Evolutionary conservation across 768 basidiomycete species (phyloP).

Genomic region (Termitomyces sp.): DNA sequence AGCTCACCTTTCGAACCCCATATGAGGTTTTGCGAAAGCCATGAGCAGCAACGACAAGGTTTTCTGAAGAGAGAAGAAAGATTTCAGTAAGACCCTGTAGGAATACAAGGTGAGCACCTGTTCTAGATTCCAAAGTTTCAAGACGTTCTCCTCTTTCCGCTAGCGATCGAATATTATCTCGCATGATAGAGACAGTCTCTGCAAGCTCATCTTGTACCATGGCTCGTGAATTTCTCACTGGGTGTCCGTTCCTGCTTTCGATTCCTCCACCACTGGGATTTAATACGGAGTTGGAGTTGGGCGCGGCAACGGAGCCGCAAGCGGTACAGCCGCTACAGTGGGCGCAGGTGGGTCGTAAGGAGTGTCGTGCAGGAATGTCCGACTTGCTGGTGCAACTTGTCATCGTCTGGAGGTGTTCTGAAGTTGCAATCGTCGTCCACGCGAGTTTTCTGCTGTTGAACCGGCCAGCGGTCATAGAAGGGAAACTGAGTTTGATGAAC

Average conservation of each 20-base stretch:
- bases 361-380: conserved; percentile 1
- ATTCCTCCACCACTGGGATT: neutral
- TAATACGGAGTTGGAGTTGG: neutral
- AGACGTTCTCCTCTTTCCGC: conserved; percentile 90
- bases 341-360: conserved; percentile 9
- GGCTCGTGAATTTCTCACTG: conserved; percentile 30
- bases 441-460: neutral
- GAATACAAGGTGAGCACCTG: conserved; percentile 58
- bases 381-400: neutral
- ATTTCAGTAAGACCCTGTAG: neutral
- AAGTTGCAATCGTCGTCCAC: neutral
- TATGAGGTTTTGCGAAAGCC: conserved; percentile 96
- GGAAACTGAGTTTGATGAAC: neutral
- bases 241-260: neutral
- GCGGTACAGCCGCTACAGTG: neutral
- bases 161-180: conserved; percentile 91
- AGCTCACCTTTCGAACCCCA: conserved; percentile 87
- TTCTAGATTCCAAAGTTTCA: conserved; percentile 93
- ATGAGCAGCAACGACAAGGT: conserved; percentile 91
- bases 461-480: conserved; percentile 4
- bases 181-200: conserved; percentile 94
- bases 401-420: neutral
- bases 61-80: conserved; percentile 64
- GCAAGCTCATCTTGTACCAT: conserved; percentile 94
- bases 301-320: neutral